These are phyloP conservation scores for Toxicodendron radicans DNA, from an alignment of 345 rosid genomes.

Conservation along the genomic window DNA sequence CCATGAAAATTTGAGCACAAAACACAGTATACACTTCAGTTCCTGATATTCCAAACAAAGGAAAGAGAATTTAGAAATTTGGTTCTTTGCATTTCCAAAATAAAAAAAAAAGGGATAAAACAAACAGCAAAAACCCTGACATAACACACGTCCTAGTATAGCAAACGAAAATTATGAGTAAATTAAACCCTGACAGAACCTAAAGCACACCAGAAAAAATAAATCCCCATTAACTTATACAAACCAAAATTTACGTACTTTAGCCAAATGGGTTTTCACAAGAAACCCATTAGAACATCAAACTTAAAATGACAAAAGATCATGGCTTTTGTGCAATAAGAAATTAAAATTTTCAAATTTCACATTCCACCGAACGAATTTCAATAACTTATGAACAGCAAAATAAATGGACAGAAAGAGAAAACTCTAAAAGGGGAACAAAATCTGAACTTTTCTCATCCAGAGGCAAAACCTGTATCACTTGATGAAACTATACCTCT, in stretches of 20 bases:
- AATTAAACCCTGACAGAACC: not conserved
- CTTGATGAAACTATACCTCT: not conserved
- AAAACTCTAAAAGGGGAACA: not conserved
- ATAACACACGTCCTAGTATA: not conserved
- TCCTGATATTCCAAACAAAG: conserved; percentile 9
- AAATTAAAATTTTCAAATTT: not conserved
- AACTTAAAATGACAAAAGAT: not conserved
- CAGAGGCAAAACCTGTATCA: not conserved
- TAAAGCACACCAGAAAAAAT: not conserved
- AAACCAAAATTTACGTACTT: not conserved
- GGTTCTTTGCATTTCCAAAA: not conserved
- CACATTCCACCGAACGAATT: not conserved
- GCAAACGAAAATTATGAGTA: not conserved
- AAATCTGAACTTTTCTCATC: conserved; percentile 3
- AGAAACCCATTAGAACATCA: not conserved
- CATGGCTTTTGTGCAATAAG: too few species aligned
- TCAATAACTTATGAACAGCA: not conserved
- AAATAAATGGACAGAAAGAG: not conserved
- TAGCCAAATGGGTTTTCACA: conserved; percentile 2
- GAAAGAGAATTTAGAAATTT: not conserved
- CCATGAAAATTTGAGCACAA: not conserved
- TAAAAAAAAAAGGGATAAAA: not conserved
- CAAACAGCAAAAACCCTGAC: not conserved
- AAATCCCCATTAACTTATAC: too few species aligned
- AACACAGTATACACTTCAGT: not conserved